phyloP scores from a whole-genome alignment of 2,329 filamentous ascomycete species.

The Chalara sp. region DNA sequence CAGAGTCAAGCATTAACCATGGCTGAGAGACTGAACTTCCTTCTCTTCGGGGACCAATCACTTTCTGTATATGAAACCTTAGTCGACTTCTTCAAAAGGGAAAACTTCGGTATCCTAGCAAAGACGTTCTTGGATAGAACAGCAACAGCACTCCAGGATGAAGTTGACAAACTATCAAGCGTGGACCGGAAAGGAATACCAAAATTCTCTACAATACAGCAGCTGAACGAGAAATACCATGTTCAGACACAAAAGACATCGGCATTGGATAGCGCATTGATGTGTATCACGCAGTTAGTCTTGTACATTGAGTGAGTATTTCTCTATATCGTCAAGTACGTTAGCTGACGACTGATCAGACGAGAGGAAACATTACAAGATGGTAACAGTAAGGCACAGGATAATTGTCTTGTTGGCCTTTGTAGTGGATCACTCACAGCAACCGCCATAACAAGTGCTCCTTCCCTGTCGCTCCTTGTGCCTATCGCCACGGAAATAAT shows the following conservation, averaged over 20 bases:
- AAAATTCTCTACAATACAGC: constrained; percentile 53
- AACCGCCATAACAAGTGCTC: constrained; percentile 57
- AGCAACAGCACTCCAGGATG: constrained; percentile 50
- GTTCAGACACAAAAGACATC: constrained; percentile 49
- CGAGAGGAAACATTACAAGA: constrained; percentile 47
- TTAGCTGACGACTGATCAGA: neutral
- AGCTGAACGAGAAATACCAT: constrained; percentile 60
- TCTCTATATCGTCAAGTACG: neutral
- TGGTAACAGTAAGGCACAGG: constrained; percentile 41
- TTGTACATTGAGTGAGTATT: constrained; percentile 60
- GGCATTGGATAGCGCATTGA: constrained; percentile 56
- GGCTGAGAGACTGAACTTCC: constrained; percentile 38
- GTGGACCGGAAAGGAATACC: constrained; percentile 53
- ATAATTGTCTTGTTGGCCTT: constrained; percentile 54
- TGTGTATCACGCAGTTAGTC: constrained; percentile 58
- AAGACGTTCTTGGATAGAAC: constrained; percentile 55
- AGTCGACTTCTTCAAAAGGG: constrained; percentile 43
- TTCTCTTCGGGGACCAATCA: constrained; percentile 68
- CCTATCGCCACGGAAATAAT: constrained; percentile 57
- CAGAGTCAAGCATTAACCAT: constrained; percentile 9
- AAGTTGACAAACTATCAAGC: constrained; percentile 50
- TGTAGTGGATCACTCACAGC: constrained; percentile 67
- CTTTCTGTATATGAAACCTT: constrained; percentile 59
- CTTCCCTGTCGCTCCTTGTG: constrained; percentile 54
- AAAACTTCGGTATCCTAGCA: constrained; percentile 44